Evolutionary conservation across 2,329 filamentous ascomycete genomes (phyloP), one percentile per base, ranked within the genome.

Genomic region (Diaporthe vexans): DNA sequence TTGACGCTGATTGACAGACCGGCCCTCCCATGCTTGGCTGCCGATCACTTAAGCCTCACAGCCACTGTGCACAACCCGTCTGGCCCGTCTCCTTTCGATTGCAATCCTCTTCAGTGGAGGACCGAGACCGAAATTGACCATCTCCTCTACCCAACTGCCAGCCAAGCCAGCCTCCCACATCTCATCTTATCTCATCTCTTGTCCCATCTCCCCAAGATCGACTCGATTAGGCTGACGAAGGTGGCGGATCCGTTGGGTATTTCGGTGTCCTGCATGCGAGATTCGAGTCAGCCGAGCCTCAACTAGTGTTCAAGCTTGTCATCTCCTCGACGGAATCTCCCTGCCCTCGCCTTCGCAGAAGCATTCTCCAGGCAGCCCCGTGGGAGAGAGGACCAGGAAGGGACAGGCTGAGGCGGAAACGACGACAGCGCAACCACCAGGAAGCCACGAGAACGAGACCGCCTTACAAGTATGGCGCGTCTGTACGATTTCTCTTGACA

Each of bases 161-260:
- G 40, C 40, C 40, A 43, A 43, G 40, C 40, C 40, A 43, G 40
- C 40, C 40, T 43, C 24, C 46, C 21, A 19, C 61, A 35, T 63
- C 61, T 51, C 29, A 65, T 65, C 43, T 35, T 26, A 51, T 59
- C 56, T n/a, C 24, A 37, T 51, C 46, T 40, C 56, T 29, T 7
- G 33, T 57, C 29, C 37, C 29, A 67, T 52, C 46, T 63, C 59
- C 21, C 29, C 40, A 33, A 33, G 29, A 51, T 51, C 43, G 21
- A 33, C 46, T 40, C 15, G 6, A 19, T 24, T 40, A 68, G 48
- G 29, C 33, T 17, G 21, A 15, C 33, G n/a, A 8, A 13, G 5
- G n/a, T n/a, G 63, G 63, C 46, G 63, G 63, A 21, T 54, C 63
- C 48, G 63, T 54, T 68, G 29, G 48, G 15, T 68, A 68, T 68